Evolutionary conservation across 306 rosid species (phyloP).

Genomic region (Cyclanthera cordifolia): DNA sequence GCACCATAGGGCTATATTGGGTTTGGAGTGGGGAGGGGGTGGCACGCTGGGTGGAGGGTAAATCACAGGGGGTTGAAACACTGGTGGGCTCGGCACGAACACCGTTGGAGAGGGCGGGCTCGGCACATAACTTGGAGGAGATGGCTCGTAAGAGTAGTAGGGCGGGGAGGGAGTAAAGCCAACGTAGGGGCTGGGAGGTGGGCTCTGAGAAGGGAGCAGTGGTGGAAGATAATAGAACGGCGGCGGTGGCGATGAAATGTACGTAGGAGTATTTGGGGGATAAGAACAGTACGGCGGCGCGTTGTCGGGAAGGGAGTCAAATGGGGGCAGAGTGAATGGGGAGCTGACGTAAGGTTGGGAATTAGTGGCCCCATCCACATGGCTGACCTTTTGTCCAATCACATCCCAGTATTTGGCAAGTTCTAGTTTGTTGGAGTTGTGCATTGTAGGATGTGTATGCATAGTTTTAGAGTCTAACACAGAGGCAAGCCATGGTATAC

Average conservation of each 20-base stretch:
- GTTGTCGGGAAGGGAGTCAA: conserved; percentile 51
- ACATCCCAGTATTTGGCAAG: conserved; percentile 30
- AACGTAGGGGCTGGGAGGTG: conserved; percentile 38
- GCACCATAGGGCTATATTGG: conserved; percentile 53
- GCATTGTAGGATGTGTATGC: not conserved
- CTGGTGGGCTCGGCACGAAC: conserved; percentile 44
- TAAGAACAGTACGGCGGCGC: conserved; percentile 46
- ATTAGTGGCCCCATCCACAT: conserved; percentile 19
- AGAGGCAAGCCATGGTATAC: too few relatives aligned
- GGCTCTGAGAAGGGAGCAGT: conserved; percentile 2
- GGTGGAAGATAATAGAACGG: conserved; percentile 35
- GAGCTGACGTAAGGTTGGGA: conserved; percentile 57
- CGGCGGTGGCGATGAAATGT: conserved; percentile 21
- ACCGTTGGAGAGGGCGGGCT: too few relatives aligned
- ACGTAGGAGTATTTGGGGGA: conserved; percentile 19
- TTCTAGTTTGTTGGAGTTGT: conserved; percentile 31
- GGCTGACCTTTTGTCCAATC: conserved; percentile 18
- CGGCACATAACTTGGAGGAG: too few relatives aligned
- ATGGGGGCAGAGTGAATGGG: conserved; percentile 62
- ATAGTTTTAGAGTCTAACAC: not conserved
- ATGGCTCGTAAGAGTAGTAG: not conserved
- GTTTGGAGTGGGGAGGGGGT: conserved; percentile 35
- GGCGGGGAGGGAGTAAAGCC: not conserved
- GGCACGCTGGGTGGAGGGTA: conserved; percentile 75
- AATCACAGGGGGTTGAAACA: conserved; percentile 62